A percentile compares a stretch with the other conserved stretches of the same genome.
Conservation (phyloP, 2,329 filamentous ascomycete species). For the Phaeosphaeriaceae sp. region DNA sequence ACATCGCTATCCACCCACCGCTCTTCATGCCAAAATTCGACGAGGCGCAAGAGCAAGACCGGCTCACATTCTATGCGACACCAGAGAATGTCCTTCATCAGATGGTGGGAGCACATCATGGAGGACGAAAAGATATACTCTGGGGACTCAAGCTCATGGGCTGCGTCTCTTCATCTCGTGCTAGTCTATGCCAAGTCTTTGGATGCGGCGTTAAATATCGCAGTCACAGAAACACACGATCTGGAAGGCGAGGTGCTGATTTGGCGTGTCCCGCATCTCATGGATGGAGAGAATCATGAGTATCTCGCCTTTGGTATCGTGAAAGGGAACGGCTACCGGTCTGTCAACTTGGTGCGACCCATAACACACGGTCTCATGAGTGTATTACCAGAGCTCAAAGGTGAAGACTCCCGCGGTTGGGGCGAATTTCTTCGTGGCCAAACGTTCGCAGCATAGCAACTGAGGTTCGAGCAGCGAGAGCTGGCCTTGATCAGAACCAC, state of each 20-base stretch:
- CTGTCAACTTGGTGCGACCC: too few relatives aligned
- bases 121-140: neutral
- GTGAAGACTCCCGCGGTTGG: too few relatives aligned
- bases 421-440: too few relatives aligned
- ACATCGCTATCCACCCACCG: constrained; percentile 4
- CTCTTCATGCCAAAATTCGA: constrained; percentile 1
- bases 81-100: neutral
- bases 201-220: neutral
- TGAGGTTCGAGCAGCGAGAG: constrained; percentile 11
- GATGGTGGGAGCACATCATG: neutral
- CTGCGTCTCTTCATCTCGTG: constrained; percentile 9
- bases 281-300: too few relatives aligned
- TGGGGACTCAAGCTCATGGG: constrained; percentile 10
- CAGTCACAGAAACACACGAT: neutral
- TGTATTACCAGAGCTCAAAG: too few relatives aligned
- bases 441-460: too few relatives aligned
- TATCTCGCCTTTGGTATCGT: too few relatives aligned
- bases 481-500: neutral
- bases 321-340: too few relatives aligned
- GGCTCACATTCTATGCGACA: constrained; percentile 1
- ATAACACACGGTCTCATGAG: too few relatives aligned
- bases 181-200: constrained; percentile 4
- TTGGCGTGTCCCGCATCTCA: too few relatives aligned
- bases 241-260: constrained; percentile 4
- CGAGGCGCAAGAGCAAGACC: neutral